Percentiles rank a stretch among this genome's conserved stretches.
These are phyloP conservation scores for Prunus mongolica DNA, from an alignment of 306 rosid genomes.

Conservation along the genomic window DNA sequence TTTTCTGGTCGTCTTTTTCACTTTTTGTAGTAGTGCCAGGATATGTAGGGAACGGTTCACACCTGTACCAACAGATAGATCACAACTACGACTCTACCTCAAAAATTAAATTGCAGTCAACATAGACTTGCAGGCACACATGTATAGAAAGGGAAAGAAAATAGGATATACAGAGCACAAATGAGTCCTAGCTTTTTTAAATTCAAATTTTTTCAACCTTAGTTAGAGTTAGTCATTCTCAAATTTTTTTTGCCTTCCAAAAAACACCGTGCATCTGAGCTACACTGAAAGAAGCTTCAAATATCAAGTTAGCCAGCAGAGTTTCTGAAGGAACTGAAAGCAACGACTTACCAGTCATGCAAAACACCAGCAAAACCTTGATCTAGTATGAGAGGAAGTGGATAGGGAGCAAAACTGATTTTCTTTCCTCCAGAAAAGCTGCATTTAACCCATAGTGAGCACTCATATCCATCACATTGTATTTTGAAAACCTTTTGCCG, in stretches of 20 bases:
- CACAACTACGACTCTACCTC: constrained; percentile 10
- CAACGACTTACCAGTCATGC: constrained; percentile 82
- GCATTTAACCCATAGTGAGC: constrained; percentile 87
- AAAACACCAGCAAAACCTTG: constrained; percentile 90
- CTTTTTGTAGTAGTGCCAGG: no score
- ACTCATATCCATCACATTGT: constrained; percentile 80
- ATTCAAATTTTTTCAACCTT: background rate
- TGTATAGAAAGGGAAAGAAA: background rate
- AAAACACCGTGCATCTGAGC: background rate
- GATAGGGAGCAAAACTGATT: constrained; percentile 66
- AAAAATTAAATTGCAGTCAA: background rate
- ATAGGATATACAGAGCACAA: background rate
- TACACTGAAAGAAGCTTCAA: background rate
- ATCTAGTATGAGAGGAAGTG: constrained; percentile 83
- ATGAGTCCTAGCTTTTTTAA: background rate
- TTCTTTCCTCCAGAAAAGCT: constrained; percentile 79
- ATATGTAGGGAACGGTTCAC: constrained; percentile 94
- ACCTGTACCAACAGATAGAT: constrained; percentile 55
- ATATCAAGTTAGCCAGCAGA: background rate
- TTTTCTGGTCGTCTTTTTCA: no score
- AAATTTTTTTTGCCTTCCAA: background rate
- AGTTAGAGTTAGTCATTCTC: background rate
- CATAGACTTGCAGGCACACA: background rate
- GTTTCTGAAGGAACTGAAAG: constrained; percentile 13
- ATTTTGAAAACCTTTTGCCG: no score